Base-by-base conservation (phyloP, 345 rosid species). In the Eutrema yunnanense region DNA sequence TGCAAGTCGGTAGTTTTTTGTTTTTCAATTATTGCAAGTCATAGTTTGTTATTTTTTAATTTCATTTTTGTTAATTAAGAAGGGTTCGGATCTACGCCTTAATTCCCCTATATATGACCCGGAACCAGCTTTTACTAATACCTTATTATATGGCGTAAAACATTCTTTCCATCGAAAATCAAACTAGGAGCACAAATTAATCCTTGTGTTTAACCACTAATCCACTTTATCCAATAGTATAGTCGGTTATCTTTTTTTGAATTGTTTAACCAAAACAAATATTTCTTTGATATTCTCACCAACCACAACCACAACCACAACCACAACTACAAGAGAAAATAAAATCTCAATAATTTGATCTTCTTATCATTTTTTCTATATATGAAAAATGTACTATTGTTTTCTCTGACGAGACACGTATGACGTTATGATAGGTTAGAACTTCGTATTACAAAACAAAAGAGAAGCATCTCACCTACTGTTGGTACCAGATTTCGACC, bases 261-360 rank as follows among this genome's bases (percentile, higher is more conserved):
- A 48, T n/a, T 70, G 30, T 47, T 44, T 57, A 26, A 57, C 57
- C 19, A 42, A n/a, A 50, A 49, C 5, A 8, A 12, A 3, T 43
- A 69, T 12, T 11, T 32, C 6, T 22, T 66, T 66, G 8, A 8
- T 4, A 6, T 53, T 13, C 58, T 19, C 76, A 73, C 76, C 71
- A 58, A 70, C 66, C 73, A 56, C 65, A 44, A 44, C 69, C 38
- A 68, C 65, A 44, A 44, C 69, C 38, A 69, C 64, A 69, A 22
- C 65, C 22, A 22, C 34, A 32, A 32, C 50, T 9, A 46, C 59
- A 40, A 13, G 30, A 27, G 4, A 40, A 59, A 49, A 29, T 19
- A 5, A 14, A 59, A 49, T 22, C n/a, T 51, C 29, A 42, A 62
- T 50, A 38, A 50, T 50, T 26, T 14, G 50, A 27, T 48, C 0